Percentiles rank a stretch among this genome's conserved stretches.
These are phyloP conservation scores for Boletellus emodensis DNA, from an alignment of 768 basidiomycete genomes.

Conservation along the genomic window DNA sequence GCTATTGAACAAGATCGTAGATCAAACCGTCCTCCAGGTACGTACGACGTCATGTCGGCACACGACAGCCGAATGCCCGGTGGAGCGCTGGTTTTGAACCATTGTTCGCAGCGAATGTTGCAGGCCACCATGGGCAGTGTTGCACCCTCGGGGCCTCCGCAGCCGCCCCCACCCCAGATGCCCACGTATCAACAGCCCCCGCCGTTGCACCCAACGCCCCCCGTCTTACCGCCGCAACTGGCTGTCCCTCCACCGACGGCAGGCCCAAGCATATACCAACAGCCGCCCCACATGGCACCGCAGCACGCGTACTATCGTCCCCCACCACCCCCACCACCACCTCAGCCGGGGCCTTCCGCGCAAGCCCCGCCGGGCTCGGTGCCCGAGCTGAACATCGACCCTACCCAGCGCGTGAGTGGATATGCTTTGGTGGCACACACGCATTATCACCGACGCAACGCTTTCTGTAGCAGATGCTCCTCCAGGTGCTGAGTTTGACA, in stretches of 20 bases:
- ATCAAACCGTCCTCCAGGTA: conserved; percentile 79
- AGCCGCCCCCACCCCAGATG: conserved; percentile 31
- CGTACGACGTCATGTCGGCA: conserved; percentile 7
- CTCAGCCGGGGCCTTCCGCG: conserved; percentile 7
- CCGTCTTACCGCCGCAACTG: conserved; percentile 32
- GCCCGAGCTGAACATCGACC: conserved; percentile 39
- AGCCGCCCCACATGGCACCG: conserved; percentile 29
- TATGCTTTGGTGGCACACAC: not conserved
- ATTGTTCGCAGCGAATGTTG: conserved; percentile 45
- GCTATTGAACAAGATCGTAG: conserved; percentile 89
- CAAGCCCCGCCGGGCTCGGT: conserved; percentile 31
- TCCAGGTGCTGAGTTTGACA: conserved; percentile 81
- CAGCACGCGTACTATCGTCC: conserved; percentile 33
- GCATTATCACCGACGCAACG: not conserved
- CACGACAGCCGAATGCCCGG: not conserved
- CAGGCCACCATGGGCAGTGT: conserved; percentile 36
- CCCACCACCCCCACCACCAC: conserved; percentile 28
- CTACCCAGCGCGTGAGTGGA: conserved; percentile 46
- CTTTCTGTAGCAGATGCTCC: conserved; percentile 61
- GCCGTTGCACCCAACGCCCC: conserved; percentile 31
- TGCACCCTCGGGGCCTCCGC: conserved; percentile 27
- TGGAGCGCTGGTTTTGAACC: conserved; percentile 5
- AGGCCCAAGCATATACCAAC: conserved; percentile 29
- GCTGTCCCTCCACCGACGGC: conserved; percentile 27
- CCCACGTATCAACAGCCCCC: conserved; percentile 29